Percentiles rank a stretch among this genome's conserved stretches.
These are phyloP conservation scores for Boletus pseudopeckii DNA, from an alignment of 768 basidiomycete genomes.

Conservation along the genomic window DNA sequence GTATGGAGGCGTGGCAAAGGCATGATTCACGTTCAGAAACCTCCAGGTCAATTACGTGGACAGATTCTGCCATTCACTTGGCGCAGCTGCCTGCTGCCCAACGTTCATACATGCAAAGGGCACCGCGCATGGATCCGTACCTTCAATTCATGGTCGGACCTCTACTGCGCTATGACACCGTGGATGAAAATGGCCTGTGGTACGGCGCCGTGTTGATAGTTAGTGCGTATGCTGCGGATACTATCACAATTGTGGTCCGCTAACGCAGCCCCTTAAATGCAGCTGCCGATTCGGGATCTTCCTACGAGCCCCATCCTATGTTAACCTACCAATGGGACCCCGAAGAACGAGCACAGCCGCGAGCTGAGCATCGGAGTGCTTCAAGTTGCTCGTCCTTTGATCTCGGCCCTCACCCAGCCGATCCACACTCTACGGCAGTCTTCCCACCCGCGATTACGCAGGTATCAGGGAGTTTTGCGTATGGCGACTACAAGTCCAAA, in stretches of 20 bases:
- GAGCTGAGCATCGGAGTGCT: constrained; percentile 27
- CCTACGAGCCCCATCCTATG: constrained; percentile 70
- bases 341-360: constrained; percentile 30
- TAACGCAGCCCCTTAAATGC: not conserved
- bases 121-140: constrained; percentile 73
- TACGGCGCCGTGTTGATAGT: constrained; percentile 86
- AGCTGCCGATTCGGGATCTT: constrained; percentile 78
- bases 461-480: constrained; percentile 1
- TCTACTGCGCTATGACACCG: constrained; percentile 85
- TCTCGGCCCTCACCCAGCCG: constrained; percentile 70
- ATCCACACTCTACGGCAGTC: constrained; percentile 54
- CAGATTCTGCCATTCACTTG: constrained; percentile 33
- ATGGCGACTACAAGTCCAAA: constrained; percentile 19
- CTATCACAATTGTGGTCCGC: not conserved
- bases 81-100: constrained; percentile 59
- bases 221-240: constrained; percentile 50
- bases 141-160: constrained; percentile 92
- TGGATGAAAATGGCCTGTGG: constrained; percentile 76
- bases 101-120: constrained; percentile 54
- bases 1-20: constrained; percentile 22
- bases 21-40: constrained; percentile 21
- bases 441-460: constrained; percentile 20
- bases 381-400: constrained; percentile 44
- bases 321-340: constrained; percentile 77
- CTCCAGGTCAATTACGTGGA: constrained; percentile 2